phyloP scores from a whole-genome alignment of 139 green algal genomes.

The Zygnema cylindricum region DNA sequence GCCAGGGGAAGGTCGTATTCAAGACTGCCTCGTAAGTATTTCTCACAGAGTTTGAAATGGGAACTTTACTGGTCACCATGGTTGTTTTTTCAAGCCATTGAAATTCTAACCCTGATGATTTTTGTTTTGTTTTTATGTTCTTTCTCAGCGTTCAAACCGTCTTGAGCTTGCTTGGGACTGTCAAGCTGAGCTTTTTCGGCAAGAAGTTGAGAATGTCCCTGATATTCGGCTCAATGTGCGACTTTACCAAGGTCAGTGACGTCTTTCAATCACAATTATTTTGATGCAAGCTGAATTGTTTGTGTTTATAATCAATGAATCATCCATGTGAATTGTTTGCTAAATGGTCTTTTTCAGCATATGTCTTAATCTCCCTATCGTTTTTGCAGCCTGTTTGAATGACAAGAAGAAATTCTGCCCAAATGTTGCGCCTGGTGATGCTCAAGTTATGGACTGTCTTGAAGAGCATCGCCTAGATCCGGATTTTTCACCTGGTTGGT shows the following conservation, averaged over 20 bases:
- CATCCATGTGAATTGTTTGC: too few relatives aligned
- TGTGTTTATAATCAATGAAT: too few relatives aligned
- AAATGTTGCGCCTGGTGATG: constrained; percentile 62
- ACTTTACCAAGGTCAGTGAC: too few relatives aligned
- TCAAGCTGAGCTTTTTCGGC: constrained; percentile 78
- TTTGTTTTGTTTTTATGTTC: neutral
- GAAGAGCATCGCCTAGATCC: constrained; percentile 57
- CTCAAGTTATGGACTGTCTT: constrained; percentile 72
- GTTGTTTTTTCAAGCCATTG: neutral
- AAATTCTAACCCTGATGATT: too few relatives aligned
- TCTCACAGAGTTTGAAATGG: too few relatives aligned
- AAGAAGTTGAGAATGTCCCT: constrained; percentile 81
- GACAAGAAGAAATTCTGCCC: constrained; percentile 81
- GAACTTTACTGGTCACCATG: too few relatives aligned
- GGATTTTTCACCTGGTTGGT: constrained; percentile 49
- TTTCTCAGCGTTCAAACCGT: constrained; percentile 65
- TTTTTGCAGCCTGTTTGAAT: constrained; percentile 68
- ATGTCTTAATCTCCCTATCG: too few relatives aligned
- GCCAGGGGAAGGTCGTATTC: constrained; percentile 16
- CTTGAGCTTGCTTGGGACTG: constrained; percentile 72
- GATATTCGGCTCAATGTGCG: constrained; percentile 77
- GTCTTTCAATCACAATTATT: too few relatives aligned
- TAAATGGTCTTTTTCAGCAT: neutral
- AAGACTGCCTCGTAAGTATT: constrained; percentile 31
- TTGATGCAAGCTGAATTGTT: too few relatives aligned